Evolutionary conservation across 257 asterid species (phyloP).

Genomic region (Cordia subcordata): DNA sequence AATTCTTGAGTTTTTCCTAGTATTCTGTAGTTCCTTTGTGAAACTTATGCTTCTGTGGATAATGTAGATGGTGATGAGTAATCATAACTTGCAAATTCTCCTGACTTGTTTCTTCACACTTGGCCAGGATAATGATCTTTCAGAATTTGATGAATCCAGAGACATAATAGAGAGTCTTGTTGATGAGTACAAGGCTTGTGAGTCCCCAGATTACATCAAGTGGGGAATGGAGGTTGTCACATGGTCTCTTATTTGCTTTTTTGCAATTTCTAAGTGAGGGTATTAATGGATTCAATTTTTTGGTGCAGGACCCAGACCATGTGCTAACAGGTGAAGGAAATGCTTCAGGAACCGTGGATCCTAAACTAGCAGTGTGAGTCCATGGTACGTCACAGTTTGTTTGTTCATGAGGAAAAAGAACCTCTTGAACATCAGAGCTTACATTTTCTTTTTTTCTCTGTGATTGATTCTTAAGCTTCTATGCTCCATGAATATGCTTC

Average conservation of each 20-base stretch:
- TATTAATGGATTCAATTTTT: conserved; percentile 1
- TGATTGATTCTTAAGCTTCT: too few relatives aligned
- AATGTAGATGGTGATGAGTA: not conserved
- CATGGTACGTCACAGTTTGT: conserved; percentile 5
- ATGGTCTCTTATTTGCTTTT: not conserved
- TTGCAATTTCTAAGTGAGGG: not conserved
- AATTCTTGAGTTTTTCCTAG: too few relatives aligned
- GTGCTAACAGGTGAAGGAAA: conserved; percentile 77
- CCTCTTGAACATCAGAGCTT: too few relatives aligned
- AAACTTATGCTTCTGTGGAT: not conserved
- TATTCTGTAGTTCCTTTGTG: not conserved
- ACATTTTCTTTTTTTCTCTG: too few relatives aligned
- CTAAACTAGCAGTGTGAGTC: conserved; percentile 45
- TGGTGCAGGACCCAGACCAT: conserved; percentile 73
- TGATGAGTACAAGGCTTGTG: conserved; percentile 99
- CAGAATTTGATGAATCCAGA: conserved; percentile 98
- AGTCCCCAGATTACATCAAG: conserved; percentile 97
- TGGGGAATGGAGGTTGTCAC: conserved; percentile 97
- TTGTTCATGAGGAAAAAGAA: not conserved
- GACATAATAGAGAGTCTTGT: conserved; percentile 93
- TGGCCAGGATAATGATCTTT: conserved; percentile 91
- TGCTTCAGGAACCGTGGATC: conserved; percentile 69
- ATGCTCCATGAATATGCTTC: too few relatives aligned
- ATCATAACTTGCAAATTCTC: not conserved
- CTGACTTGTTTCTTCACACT: conserved; percentile 9